Conservation (phyloP, 148 eudicot species). For the Selenicereus undatus region DNA sequence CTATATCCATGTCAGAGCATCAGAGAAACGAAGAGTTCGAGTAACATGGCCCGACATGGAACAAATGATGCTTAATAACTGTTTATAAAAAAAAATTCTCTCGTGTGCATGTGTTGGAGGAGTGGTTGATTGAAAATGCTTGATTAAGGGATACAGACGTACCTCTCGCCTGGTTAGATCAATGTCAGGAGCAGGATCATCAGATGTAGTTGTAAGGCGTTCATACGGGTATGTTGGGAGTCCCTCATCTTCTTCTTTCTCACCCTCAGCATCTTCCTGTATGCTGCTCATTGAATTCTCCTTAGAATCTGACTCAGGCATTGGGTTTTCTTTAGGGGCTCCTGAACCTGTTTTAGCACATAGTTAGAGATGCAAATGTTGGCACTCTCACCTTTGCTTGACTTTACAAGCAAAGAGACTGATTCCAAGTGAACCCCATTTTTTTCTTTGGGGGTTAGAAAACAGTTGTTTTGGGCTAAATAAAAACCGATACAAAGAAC, state of each 20-base stretch:
- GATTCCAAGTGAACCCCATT: too few relatives aligned
- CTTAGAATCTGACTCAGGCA: conserved; percentile 38
- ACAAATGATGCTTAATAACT: too few relatives aligned
- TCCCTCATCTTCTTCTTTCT: conserved; percentile 83
- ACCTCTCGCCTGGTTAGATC: conserved; percentile 97
- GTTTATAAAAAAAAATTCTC: too few relatives aligned
- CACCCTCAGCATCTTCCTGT: conserved; percentile 72
- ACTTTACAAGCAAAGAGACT: too few relatives aligned
- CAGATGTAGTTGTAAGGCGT: conserved; percentile 55
- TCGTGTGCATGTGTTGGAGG: too few relatives aligned
- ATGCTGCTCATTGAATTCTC: conserved; percentile 61
- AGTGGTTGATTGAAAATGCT: not conserved
- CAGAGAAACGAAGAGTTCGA: too few relatives aligned
- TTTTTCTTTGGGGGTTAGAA: too few relatives aligned
- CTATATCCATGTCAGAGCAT: too few relatives aligned
- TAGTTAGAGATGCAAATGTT: not conserved
- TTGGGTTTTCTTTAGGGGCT: conserved; percentile 41
- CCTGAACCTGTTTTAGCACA: conserved; percentile 44
- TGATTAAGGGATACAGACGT: not conserved
- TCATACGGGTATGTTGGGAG: conserved; percentile 78
- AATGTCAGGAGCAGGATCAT: conserved; percentile 65
- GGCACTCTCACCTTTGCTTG: too few relatives aligned
- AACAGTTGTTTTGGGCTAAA: too few relatives aligned
- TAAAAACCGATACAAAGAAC: too few relatives aligned
- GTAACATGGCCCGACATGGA: too few relatives aligned